These are phyloP conservation scores for Podila horticola DNA, from an alignment of 192 early-diverging fungal species.

Conservation along the genomic window DNA sequence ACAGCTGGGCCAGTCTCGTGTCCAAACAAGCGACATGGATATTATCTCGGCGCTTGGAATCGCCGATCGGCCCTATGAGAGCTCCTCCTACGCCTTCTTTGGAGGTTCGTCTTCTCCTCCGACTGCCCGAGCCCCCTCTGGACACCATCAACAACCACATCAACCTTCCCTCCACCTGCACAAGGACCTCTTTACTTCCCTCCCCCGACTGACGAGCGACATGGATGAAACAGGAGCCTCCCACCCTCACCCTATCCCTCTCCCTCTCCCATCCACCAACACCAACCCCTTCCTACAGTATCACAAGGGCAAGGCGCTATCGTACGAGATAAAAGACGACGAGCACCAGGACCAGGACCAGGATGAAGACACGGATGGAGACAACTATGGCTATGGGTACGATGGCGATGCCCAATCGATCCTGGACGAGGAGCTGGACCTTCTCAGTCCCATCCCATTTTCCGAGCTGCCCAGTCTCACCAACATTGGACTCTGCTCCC, in stretches of 20 bases:
- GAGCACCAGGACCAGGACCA: conserved; percentile 8
- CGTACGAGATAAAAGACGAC: conserved; percentile 2
- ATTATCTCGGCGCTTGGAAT: conserved; percentile 42
- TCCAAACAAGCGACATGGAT: conserved; percentile 41
- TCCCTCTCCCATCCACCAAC: background rate
- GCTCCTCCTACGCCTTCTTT: conserved; percentile 7
- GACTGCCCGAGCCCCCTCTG: too few relatives aligned
- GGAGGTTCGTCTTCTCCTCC: too few relatives aligned
- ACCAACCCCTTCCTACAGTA: background rate
- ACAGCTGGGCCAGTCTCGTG: conserved; percentile 2
- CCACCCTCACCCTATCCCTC: background rate
- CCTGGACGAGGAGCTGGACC: conserved; percentile 30
- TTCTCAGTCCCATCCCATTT: conserved; percentile 46
- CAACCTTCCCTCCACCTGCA: background rate
- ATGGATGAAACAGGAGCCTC: background rate
- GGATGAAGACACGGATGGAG: conserved; percentile 9
- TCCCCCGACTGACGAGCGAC: background rate
- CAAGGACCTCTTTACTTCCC: background rate
- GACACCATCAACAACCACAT: background rate
- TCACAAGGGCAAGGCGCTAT: conserved; percentile 3
- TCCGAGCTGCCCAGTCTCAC: conserved; percentile 54
- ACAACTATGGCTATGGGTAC: conserved; percentile 7
- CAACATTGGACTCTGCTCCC: conserved; percentile 69
- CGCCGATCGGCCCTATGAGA: conserved; percentile 16
- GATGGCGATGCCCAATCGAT: conserved; percentile 23